phyloP scores from a whole-genome alignment of 2,329 filamentous ascomycete genomes.

The Penicillium sp. region DNA sequence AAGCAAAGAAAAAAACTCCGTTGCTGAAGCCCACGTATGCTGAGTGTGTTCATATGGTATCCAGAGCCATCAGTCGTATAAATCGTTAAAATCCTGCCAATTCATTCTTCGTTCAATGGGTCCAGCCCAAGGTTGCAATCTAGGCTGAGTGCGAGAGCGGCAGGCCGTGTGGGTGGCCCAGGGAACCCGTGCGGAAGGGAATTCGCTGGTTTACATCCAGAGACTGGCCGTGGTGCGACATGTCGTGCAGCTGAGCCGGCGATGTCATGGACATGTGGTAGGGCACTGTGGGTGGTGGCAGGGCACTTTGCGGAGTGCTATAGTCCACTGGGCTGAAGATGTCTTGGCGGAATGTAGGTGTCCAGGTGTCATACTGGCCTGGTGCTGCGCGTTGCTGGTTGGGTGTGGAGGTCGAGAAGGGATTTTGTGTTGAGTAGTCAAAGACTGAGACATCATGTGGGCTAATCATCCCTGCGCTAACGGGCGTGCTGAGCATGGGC shows the following conservation, averaged over 20 bases:
- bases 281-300: conserved; percentile 25
- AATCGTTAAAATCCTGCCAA: conserved; percentile 20
- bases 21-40: conserved; percentile 1
- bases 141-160: conserved; percentile 19
- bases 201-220: conserved; percentile 21
- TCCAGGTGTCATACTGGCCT: conserved; percentile 29
- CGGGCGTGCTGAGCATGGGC: conserved; percentile 26
- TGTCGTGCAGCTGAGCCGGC: conserved; percentile 23
- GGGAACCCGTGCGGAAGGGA: conserved; percentile 31
- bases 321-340: conserved; percentile 34
- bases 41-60: conserved; percentile 17
- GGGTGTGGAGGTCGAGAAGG: conserved; percentile 22
- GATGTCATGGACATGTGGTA: conserved; percentile 29
- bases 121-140: conserved; percentile 10
- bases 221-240: conserved; percentile 20
- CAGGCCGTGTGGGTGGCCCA: conserved; percentile 29
- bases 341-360: conserved; percentile 30
- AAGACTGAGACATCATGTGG: conserved; percentile 30
- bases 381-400: conserved; percentile 20
- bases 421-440: conserved; percentile 27
- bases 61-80: conserved; percentile 26
- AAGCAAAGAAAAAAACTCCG: conserved; percentile 2
- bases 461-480: conserved; percentile 25
- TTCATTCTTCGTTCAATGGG: conserved; percentile 8
- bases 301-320: conserved; percentile 11